Conservation (phyloP, 768 basidiomycete genomes). For the Amanita rubescens region DNA sequence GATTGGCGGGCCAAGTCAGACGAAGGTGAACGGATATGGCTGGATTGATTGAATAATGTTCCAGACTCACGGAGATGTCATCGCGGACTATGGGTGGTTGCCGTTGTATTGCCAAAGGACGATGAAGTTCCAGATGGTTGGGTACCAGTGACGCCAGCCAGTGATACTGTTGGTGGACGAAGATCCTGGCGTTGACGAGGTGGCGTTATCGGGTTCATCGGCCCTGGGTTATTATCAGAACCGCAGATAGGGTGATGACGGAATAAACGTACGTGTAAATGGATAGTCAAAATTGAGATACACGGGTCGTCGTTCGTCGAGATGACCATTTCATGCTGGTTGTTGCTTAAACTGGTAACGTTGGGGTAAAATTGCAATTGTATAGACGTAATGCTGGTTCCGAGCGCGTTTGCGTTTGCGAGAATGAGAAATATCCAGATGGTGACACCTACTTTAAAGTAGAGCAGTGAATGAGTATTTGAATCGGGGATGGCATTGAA, state of each 20-base stretch:
- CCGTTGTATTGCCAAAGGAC: no score
- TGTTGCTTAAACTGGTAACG: slow-evolving; percentile 23
- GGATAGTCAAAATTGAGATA: slow-evolving; percentile 34
- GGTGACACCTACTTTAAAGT: slow-evolving; percentile 8
- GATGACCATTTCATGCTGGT: slow-evolving; percentile 23
- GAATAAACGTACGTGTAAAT: slow-evolving; percentile 28
- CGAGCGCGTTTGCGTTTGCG: background rate
- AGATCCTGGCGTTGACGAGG: background rate
- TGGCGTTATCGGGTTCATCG: background rate
- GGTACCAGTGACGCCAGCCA: background rate
- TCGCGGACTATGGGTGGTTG: no score
- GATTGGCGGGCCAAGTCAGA: background rate
- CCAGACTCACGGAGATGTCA: no score
- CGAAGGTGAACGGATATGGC: background rate
- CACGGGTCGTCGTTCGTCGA: slow-evolving; percentile 23
- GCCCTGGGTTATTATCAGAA: background rate
- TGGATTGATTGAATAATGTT: no score
- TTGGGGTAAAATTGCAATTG: slow-evolving; percentile 27
- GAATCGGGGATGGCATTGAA: background rate
- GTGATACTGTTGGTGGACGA: background rate
- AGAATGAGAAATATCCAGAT: slow-evolving; percentile 12
- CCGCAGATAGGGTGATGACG: background rate
- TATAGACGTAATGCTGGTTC: slow-evolving; percentile 16
- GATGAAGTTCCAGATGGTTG: background rate
- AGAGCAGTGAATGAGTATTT: background rate